Conservation (phyloP, 2,329 filamentous ascomycete genomes). For the Blastomyces parvus region DNA sequence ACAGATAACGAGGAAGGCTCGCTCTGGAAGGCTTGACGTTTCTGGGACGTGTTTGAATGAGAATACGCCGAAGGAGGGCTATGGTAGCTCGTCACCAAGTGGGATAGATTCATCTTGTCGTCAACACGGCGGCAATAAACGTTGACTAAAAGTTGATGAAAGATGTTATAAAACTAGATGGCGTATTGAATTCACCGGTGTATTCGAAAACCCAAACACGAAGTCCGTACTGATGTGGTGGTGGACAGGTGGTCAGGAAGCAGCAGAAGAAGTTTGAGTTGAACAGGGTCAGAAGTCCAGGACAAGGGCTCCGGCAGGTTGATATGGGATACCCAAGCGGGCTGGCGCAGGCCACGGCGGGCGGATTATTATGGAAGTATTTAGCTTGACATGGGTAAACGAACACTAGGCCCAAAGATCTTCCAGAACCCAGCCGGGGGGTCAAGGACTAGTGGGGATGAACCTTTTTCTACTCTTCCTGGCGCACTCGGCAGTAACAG, state of each 20-base stretch:
- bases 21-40: constrained; percentile 21
- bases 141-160: not conserved
- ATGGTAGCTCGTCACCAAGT: constrained; percentile 11
- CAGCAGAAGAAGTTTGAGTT: not conserved
- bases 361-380: constrained; percentile 1
- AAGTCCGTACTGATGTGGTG: not conserved
- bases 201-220: not conserved
- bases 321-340: constrained; percentile 1
- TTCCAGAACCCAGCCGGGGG: constrained; percentile 8
- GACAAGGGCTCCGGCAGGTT: constrained; percentile 6
- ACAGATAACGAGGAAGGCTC: constrained; percentile 3
- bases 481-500: not conserved
- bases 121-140: too few relatives aligned
- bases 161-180: not conserved
- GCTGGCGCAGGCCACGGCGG: not conserved
- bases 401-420: constrained; percentile 9
- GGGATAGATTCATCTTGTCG: constrained; percentile 13
- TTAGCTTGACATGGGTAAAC: constrained; percentile 8
- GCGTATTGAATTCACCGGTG: not conserved
- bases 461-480: constrained; percentile 4
- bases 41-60: constrained; percentile 20
- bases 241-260: not conserved
- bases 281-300: constrained; percentile 3
- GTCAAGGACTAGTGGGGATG: not conserved
- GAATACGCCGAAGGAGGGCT: constrained; percentile 17